Evolutionary conservation across 805 yeast genomes (phyloP), one percentile per base, ranked within the genome.

Genomic region (Clavispora santaluciae): DNA sequence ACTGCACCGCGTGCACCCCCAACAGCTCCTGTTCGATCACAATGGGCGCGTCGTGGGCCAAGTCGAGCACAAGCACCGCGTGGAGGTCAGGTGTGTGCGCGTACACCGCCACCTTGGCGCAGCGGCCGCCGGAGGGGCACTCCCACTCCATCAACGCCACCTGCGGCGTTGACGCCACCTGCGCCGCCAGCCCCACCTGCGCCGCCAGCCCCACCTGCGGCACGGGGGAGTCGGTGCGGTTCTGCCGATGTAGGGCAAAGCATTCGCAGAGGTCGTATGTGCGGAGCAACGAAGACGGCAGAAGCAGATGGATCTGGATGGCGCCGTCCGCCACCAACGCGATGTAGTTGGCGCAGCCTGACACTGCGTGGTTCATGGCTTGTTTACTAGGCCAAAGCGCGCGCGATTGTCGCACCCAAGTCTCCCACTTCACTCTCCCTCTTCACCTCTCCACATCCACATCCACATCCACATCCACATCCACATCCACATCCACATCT

Each of bases 21-120:
- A 60, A 62, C 10, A 44, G 31, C 6, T 43, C 48, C 39, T 56
- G 68, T 31, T 57, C 62, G 10, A 69, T 62, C 15, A 63, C 40
- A 11, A 64, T 56, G 4, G 73, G 72, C 1, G 44, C 45, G 1
- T 40, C 41, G 2, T 36, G 53, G 35, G 13, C 33, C 30, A 65
- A 42, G 35, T 56, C 65, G 33, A 57, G 51, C 6, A 66, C 49
- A 6, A 61, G 35, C 13, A 64, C 36, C 16, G 54, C 35, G 1
- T 55, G 39, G 31, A 46, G 39, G 18, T 45, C 45, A 10, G 45
- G 57, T 2, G 59, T 43, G 6, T 57, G 43, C 4, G 42, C 51
- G 23, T 20, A 25, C 6, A 61, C 42, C 0, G 65, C 73, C n/a
- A 68, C 23, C 41, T 68, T 68, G 18, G 64, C 47, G 22, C 57